Evolutionary conservation across 2,329 filamentous ascomycete species (phyloP), one percentile per base, ranked within the genome.

Genomic region (Aspergillus hiratsukae): DNA sequence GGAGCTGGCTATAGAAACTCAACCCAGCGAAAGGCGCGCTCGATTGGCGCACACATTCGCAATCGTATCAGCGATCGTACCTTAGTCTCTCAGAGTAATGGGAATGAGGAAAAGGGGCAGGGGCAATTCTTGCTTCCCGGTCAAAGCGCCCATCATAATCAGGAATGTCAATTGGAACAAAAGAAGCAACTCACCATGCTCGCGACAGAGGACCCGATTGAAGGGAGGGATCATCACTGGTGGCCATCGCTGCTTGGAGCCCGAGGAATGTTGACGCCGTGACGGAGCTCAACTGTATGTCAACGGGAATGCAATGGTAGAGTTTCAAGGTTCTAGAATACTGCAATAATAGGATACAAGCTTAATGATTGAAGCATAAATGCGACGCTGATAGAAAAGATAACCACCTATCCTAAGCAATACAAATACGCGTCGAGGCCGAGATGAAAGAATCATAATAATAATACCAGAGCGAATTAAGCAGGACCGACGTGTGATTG

Each of bases 221-320:
- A 23, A 50, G 50, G 29, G 48, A 49, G 49, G 54, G 25, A 35
- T 51, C 35, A 23, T 56, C 35, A 41, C 25, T 55, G 53, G 54
- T 37, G 43, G 45, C 51, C 59, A 61, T 61, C 27, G 28, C 53
- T 57, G 57, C 25, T 53, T 43, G n/a, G 53, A 40, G 43, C 17
- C 14, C 49, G 35, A 41, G 54, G 49, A 51, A 51, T 37, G 49
- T 23, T 7, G 23, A 27, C 11, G 31, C 31, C 31, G 31, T 35
- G 31, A 35, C 11, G 29, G 49, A 27, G 43, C 43, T 23, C 43
- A 46, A 25, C 19, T 27, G 29, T 28, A 28, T 46, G 49, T 45
- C 37, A n/a, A 45, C 40, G 45, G 29, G 11, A 29, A 48, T 14
- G 43, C 27, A 23, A 35, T 37, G 29, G 3, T 23, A 19, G 56